Evolutionary conservation across 345 rosid genomes (phyloP).

Genomic region (Schrenkiella parvula): DNA sequence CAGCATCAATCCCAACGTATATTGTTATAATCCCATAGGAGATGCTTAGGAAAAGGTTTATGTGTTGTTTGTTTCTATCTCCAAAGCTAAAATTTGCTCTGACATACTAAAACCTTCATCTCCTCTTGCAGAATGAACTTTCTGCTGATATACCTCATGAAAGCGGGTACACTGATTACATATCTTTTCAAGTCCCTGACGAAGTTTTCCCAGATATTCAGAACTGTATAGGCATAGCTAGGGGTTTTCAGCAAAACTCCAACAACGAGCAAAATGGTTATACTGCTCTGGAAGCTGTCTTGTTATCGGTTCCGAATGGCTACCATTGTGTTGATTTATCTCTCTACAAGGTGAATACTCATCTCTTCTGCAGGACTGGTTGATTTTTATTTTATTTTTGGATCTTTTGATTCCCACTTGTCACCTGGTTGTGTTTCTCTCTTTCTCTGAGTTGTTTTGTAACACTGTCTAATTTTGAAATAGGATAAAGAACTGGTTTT

Average conservation of each 20-base stretch:
- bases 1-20: background rate
- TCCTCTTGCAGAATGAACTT: conserved; percentile 40
- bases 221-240: conserved; percentile 58
- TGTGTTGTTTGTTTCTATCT: background rate
- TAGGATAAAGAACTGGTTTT: conserved; percentile 76
- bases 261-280: conserved; percentile 36
- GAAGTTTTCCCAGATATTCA: conserved; percentile 44
- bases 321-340: conserved; percentile 72
- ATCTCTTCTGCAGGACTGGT: background rate
- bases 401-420: background rate
- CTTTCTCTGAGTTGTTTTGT: background rate
- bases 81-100: conserved; percentile 13
- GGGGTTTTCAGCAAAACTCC: conserved; percentile 46
- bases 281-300: conserved; percentile 54
- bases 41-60: conserved; percentile 4
- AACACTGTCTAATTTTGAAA: conserved; percentile 17
- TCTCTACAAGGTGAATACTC: conserved; percentile 65
- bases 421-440: background rate
- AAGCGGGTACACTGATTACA: conserved; percentile 52
- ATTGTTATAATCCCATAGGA: background rate
- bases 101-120: background rate
- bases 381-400: background rate
- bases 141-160: conserved; percentile 31
- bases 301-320: conserved; percentile 60
- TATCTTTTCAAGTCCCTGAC: conserved; percentile 59